A percentile compares a stretch with the other conserved stretches of the same genome.
Conservation (phyloP, 352 stramenopile genomes). For the Phytopythium aichiense region DNA sequence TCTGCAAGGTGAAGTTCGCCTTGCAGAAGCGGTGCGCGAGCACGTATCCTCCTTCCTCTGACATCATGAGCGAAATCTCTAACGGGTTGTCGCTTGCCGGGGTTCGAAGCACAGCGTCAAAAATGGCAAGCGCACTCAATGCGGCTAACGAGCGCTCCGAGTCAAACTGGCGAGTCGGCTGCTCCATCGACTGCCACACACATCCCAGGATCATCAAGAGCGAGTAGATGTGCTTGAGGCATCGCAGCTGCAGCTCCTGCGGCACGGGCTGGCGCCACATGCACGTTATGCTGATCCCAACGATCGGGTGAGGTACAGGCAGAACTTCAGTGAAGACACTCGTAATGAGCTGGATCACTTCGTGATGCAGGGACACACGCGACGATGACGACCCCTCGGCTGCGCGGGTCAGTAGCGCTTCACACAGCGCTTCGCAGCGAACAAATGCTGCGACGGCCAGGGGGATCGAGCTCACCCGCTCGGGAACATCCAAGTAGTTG, state of each 20-base stretch:
- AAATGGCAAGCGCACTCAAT: conserved; percentile 76
- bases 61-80: conserved; percentile 81
- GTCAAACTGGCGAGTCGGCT: conserved; percentile 83
- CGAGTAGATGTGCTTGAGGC: conserved; percentile 69
- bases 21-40: conserved; percentile 84
- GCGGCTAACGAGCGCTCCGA: conserved; percentile 78
- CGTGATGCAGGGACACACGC: conserved; percentile 81
- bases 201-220: conserved; percentile 76
- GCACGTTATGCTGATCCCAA: conserved; percentile 18
- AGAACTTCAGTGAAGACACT: conserved; percentile 81
- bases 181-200: conserved; percentile 88
- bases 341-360: conserved; percentile 87
- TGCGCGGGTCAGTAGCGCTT: conserved; percentile 72
- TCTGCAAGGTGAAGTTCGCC: conserved; percentile 75
- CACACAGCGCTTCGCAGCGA: conserved; percentile 70
- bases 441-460: conserved; percentile 79
- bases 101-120: conserved; percentile 76
- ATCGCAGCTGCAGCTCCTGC: conserved; percentile 80
- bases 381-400: conserved; percentile 88
- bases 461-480: conserved; percentile 68
- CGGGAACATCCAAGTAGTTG: conserved; percentile 84
- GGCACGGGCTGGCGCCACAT: conserved; percentile 74
- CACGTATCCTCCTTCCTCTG: conserved; percentile 74
- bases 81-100: conserved; percentile 68
- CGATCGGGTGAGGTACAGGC: conserved; percentile 48